phyloP scores from a whole-genome alignment of 140 eudicot species.

The Ambrosia hybrid region DNA sequence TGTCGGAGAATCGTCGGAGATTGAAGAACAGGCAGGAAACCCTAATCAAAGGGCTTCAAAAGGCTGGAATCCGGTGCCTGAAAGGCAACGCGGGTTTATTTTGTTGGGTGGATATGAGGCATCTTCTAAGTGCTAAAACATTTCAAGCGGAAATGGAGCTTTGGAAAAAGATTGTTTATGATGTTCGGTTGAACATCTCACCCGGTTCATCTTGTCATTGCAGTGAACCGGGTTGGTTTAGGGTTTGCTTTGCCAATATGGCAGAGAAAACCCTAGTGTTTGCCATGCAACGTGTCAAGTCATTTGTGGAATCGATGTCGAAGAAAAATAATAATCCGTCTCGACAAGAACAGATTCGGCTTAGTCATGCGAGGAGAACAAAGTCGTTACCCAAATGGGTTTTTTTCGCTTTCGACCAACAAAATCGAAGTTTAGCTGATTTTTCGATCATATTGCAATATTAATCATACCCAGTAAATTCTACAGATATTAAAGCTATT shows the following conservation, averaged over 20 bases:
- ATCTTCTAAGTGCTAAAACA: constrained; percentile 31
- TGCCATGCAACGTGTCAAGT: constrained; percentile 43
- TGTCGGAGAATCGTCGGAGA: constrained; percentile 39
- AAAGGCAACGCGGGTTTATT: constrained; percentile 48
- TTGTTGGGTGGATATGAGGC: constrained; percentile 54
- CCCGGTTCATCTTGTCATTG: constrained; percentile 72
- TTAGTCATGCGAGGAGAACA: constrained; percentile 37
- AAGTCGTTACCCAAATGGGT: constrained; percentile 50
- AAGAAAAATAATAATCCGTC: constrained; percentile 34
- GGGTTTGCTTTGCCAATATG: constrained; percentile 60
- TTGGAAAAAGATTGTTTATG: constrained; percentile 52
- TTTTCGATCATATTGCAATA: no score
- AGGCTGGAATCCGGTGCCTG: constrained; percentile 47
- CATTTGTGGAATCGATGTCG: constrained; percentile 45
- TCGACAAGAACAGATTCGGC: constrained; percentile 24
- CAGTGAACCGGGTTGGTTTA: constrained; percentile 61
- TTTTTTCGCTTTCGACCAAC: constrained; percentile 36
- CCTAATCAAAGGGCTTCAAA: constrained; percentile 43
- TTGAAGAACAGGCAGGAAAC: constrained; percentile 36
- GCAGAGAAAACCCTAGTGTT: constrained; percentile 26
- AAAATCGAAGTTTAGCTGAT: constrained; percentile 20
- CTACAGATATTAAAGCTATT: no score
- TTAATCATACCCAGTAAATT: no score
- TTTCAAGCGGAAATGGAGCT: constrained; percentile 46
- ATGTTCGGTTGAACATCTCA: constrained; percentile 52